Conservation (phyloP, 768 basidiomycete genomes). For the Udeniomyces megalosporus region DNA sequence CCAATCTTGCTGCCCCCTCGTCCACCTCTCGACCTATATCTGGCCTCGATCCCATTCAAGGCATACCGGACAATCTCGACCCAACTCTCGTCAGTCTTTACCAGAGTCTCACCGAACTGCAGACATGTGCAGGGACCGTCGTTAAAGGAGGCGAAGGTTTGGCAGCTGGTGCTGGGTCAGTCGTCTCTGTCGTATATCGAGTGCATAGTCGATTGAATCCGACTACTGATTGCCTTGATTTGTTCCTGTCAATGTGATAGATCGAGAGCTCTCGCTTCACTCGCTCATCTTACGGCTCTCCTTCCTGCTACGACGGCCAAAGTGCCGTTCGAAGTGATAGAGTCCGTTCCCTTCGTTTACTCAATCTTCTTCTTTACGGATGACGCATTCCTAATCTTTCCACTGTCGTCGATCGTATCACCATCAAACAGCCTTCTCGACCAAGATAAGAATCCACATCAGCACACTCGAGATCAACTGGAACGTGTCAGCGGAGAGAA, state of each 20-base stretch:
- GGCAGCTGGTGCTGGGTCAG: not conserved
- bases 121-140: not conserved
- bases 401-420: no score
- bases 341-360: not conserved
- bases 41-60: no score
- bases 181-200: no score
- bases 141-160: not conserved
- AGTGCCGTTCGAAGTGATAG: not conserved
- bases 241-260: not conserved
- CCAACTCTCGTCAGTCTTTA: not conserved
- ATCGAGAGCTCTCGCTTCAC: not conserved
- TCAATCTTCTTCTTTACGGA: not conserved
- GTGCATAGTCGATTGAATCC: no score
- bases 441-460: conserved; percentile 5
- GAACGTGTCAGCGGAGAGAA: not conserved
- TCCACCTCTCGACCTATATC: no score
- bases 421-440: not conserved
- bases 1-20: no score
- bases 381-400: not conserved
- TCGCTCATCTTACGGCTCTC: not conserved
- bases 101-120: conserved; percentile 5
- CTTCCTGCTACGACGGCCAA: not conserved
- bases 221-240: not conserved
- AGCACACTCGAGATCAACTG: not conserved
- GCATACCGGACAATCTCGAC: not conserved